Evolutionary conservation across 2,329 filamentous ascomycete species (phyloP), one percentile per base, ranked within the genome.

Genomic region (Apiospora rasikravindrae): DNA sequence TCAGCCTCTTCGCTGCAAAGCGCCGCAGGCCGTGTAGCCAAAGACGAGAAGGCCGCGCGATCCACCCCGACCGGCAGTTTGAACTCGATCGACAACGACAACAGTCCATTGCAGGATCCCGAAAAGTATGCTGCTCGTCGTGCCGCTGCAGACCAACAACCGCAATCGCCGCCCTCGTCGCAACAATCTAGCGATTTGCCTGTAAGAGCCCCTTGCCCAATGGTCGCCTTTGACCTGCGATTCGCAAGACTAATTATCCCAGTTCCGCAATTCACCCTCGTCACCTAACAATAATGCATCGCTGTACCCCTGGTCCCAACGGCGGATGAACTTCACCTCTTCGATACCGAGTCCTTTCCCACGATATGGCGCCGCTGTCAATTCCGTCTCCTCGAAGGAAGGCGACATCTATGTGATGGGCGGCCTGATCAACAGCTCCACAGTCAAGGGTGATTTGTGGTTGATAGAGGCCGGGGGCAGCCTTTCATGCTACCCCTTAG

Each of bases 401-500:
- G 97, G 97, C 73, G 94, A 97, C 77, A 93, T 99, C 72, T 99
- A 98, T 79, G 88, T 99, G 79, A 98, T 99, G 95, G 96, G 96
- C 74, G 96, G 96, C 69, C 84, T 99, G 73, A 96, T 99, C 78
- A 96, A 97, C 80, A 96, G 96, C 76, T 94, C 95, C 49, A 98
- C 94, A 2, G 96, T 98, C 64, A 98, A 98, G 81, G 96, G 96
- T 67, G 96, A 99, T 84, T 84, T 99, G 67, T 99, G 97, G 97
- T 93, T 98, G 91, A 93, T 98, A 67, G 96, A 99, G 82, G 94
- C 95, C 73, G 95, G 93, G 70, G 92, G 92, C 11, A 95, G 90
- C 81, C 90, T 98, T 86, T 90, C 94, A 29, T 98, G 96, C 82
- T 97, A 97, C 81, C 96, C 95, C 33, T 90, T 99, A 71, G 90